Conservation (phyloP, 352 stramenopile species). For the Phytophthora macrochlamydospora region DNA sequence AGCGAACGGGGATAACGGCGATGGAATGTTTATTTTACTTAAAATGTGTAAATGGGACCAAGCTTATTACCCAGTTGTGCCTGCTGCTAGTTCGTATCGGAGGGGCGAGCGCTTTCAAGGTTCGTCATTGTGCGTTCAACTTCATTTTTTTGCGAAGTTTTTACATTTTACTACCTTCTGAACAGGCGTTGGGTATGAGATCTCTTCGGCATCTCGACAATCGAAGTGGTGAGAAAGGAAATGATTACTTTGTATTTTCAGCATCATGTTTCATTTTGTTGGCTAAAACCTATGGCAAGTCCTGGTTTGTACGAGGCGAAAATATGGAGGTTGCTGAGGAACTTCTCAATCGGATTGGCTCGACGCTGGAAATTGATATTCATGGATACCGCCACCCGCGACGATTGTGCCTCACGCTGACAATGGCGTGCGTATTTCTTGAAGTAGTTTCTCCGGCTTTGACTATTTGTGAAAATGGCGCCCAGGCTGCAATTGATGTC, state of each 20-base stretch:
- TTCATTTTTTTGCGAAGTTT: neutral
- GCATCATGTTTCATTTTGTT: constrained; percentile 50
- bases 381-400: constrained; percentile 23
- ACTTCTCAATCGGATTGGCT: constrained; percentile 26
- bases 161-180: neutral
- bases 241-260: constrained; percentile 46
- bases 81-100: constrained; percentile 42
- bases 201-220: constrained; percentile 26
- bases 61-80: constrained; percentile 36
- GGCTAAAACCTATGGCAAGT: constrained; percentile 13
- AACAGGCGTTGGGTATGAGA: constrained; percentile 26
- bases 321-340: constrained; percentile 9
- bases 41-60: constrained; percentile 27
- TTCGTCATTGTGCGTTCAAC: constrained; percentile 18
- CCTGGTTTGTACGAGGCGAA: constrained; percentile 12
- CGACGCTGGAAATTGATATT: constrained; percentile 28
- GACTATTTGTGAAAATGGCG: constrained; percentile 8
- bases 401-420: constrained; percentile 36
- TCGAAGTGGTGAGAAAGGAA: constrained; percentile 10
- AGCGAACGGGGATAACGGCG: constrained; percentile 30
- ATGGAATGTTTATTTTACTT: constrained; percentile 45
- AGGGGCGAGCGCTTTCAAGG: constrained; percentile 47
- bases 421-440: constrained; percentile 38
- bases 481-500: constrained; percentile 14
- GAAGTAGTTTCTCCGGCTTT: constrained; percentile 7